Base-by-base conservation (phyloP, 108 stramenopile species). In the Nitzschia putrida region DNA sequence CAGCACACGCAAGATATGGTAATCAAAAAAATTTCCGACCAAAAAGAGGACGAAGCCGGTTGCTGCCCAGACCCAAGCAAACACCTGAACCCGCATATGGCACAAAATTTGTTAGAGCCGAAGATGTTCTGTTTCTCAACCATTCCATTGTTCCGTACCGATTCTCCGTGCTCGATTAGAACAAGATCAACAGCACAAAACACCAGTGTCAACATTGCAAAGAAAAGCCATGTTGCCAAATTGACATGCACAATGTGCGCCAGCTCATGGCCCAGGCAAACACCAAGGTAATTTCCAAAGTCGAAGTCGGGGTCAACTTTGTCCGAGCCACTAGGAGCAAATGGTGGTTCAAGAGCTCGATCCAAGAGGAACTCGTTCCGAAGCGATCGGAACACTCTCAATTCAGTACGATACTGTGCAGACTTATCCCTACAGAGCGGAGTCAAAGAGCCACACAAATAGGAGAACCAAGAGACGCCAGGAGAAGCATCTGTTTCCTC, bases 301-400 rank as follows among this genome's bases (percentile, higher is more conserved):
- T 73, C 43, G 51, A 84, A 84, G 51, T 77, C 77, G 14, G 29
- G 21, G 34, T 45, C 50, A 7, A 60, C 34, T 21, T 37, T 16
- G 14, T 65, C 47, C 29, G 51, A 37, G 9, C 44, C 52, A 10
- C 55, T 22, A 25, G 78, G 78, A 4, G 71, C 22, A 47, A 78
- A 80, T 18, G 83, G 83, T 21, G 57, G 54, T 22, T 70, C 47
- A 37, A 66, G 16, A 14, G 29, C 10, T 8, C 83, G 70, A 39
- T 80, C 77, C 34, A 69, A 12, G 2, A 84, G 16, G 39, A 84
- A 84, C 47, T 84, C 83, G 0, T 73, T 25, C 18, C 83, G 71
- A 3, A 84, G 53, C 12, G 39, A 66, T 44, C 49, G 22, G 60
- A 80, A 75, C 9, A 70, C 3, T 8, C 37, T 10, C 25, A 37